Base-by-base conservation (phyloP, 1,284 basidiomycete species). In the Meira miltonrushii region DNA sequence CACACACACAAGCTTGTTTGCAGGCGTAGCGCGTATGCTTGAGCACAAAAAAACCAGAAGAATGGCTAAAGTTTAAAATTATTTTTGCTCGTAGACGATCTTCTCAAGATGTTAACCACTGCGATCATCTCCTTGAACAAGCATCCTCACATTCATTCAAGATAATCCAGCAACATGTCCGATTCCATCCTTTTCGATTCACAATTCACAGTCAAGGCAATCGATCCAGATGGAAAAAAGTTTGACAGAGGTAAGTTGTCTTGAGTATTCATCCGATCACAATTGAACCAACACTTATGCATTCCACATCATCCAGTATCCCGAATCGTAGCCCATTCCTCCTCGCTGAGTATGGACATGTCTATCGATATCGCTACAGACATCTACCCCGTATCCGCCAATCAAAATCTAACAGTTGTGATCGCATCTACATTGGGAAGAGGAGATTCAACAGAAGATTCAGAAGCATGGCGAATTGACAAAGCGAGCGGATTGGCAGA, bases 401-500 rank as follows among this genome's bases (percentile, higher is more conserved):
- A 84, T 38, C 87, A 94, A 65, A 86, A 82, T 56, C 87, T 97
- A 77, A 87, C 91, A 1, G 82, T 98, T 60, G 89, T 90, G 12
- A 84, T 98, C 23, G 90, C 91, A 0, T 86, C 88, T 15, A 89
- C 89, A 2, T 82, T 56, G 2, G 54, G 44, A 37, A 37, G 85
- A 86, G 49, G 87, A 74, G 87, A 89, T 78, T 86, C 23, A 19
- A 39, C 21, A 39, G 53, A 41, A 13, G 37, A 56, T 47, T 44
- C 39, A 39, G 84, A 89, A 74, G 84, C 89, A 52, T 92, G 92
- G 90, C 81, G 92, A 78, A 89, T 91, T 76, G 88, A 91, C 79
- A 88, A 90, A 3, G 83, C 85, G 67, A 83, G 87, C 75, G 93
- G 93, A 0, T 79, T 98, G 37, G 93, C 96, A 65, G 90, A 92